A percentile compares a stretch with the other conserved stretches of the same genome.
phyloP scores from a whole-genome alignment of 495 filamentous ascomycete species.

The Glarea lozoyensis region DNA sequence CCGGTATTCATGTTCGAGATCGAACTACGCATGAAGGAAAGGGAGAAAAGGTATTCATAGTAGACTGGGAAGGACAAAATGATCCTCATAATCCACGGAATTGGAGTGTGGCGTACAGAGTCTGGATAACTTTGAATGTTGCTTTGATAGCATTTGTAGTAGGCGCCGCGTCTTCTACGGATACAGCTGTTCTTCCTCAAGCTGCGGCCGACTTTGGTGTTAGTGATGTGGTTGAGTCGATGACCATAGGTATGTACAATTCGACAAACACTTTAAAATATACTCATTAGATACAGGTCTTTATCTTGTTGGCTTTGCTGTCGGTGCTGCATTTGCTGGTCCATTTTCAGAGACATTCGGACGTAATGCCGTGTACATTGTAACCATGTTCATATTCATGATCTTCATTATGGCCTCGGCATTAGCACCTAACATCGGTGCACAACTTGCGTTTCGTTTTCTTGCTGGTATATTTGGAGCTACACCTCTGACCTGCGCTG shows the following conservation, averaged over 20 bases:
- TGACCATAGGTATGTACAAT: constrained; percentile 49
- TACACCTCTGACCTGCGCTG: constrained; percentile 70
- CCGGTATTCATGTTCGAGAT: no score
- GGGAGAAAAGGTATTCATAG: constrained; percentile 39
- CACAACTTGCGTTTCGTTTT: constrained; percentile 59
- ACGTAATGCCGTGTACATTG: neutral
- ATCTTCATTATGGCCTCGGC: neutral
- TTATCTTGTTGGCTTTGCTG: neutral
- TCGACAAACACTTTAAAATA: no score
- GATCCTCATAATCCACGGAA: constrained; percentile 44
- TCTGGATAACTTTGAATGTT: constrained; percentile 37
- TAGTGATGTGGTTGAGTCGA: constrained; percentile 40
- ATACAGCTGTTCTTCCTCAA: constrained; percentile 34
- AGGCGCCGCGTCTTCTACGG: constrained; percentile 42
- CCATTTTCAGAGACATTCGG: neutral
- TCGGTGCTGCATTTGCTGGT: neutral
- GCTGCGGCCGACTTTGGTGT: constrained; percentile 39
- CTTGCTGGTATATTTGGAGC: constrained; percentile 62
- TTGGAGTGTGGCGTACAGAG: constrained; percentile 27
- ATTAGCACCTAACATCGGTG: constrained; percentile 52
- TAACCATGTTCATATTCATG: neutral
- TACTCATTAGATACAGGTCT: neutral
- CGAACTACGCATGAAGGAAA: no score
- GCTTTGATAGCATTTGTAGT: constrained; percentile 39
- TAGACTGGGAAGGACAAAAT: constrained; percentile 41